Evolutionary conservation across 73 alveolate genomes (phyloP).

Genomic region (Durusdinium trenchii): DNA sequence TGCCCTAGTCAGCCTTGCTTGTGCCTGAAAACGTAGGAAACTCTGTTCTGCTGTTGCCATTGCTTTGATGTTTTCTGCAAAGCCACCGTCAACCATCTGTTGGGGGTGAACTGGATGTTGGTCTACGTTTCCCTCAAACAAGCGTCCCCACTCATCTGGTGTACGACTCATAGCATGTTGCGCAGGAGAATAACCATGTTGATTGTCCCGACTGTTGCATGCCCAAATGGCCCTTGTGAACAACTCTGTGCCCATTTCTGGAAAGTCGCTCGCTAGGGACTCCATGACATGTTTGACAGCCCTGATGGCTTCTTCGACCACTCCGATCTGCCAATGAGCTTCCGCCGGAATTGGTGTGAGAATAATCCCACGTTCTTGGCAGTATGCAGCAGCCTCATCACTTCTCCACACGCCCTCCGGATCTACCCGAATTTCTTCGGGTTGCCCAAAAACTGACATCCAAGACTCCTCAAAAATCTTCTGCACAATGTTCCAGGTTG

Average conservation of each 20-base stretch:
- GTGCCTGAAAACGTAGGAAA: neutral
- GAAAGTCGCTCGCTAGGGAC: too few species aligned
- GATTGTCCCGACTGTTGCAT: too few species aligned
- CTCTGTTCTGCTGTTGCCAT: neutral
- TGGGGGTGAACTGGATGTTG: neutral
- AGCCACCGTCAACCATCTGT: neutral
- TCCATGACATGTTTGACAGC: too few species aligned
- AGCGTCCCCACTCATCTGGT: too few species aligned
- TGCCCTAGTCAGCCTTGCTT: neutral
- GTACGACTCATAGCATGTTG: too few species aligned
- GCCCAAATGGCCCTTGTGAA: too few species aligned
- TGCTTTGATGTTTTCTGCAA: neutral
- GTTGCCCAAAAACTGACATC: neutral
- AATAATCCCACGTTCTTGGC: neutral
- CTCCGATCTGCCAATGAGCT: neutral
- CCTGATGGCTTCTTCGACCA: too few species aligned
- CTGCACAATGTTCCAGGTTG: neutral
- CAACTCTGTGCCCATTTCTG: too few species aligned
- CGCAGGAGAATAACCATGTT: too few species aligned
- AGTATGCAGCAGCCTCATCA: neutral
- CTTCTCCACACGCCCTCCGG: neutral
- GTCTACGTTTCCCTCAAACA: too few species aligned
- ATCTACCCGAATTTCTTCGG: neutral
- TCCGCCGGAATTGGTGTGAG: neutral
- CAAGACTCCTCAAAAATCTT: neutral